Evolutionary conservation across 768 basidiomycete species (phyloP), one percentile per base, ranked within the genome.

Genomic region (Gymnopilus dilepis): DNA sequence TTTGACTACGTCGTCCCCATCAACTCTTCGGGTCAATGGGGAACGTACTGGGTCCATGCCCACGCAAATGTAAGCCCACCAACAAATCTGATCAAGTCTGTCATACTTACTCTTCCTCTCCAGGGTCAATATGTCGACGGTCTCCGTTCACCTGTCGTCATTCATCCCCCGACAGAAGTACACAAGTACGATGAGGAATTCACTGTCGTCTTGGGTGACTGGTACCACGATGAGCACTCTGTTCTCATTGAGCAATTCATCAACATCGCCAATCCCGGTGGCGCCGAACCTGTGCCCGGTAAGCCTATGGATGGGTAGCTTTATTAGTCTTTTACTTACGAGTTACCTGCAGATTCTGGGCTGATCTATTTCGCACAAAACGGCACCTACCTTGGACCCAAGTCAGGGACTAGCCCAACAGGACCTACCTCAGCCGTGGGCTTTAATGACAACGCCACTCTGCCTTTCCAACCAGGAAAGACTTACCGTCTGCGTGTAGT

Each of bases 111-210:
- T 58, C 12, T 45, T n/a, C 19, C 4, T 30, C 6, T 30, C 42
- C 26, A 89, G 86, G 92, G 94, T 19, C 92, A 95, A 80, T 97
- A 97, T 68, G 90, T 92, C 50, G 96, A 99, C 67, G 96, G 97
- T 21, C 82, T 99, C 1, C 89, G 95, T n/a, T 82, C 94, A 0
- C 94, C 96, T 0, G 72, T 97, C 45, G 70, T 96, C 51, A 84
- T 98, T 52, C 91, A 91, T 68, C 87, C 89, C 4, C 74, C 80
- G 1, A 79, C 77, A 56, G 90, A 91, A 74, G 81, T 77, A 19
- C 84, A 94, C 72, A 65, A 74, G 64, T 98, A 97, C 73, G 95
- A 98, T 73, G 92, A 90, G 26, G 97, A 98, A 66, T 95, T 86
- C 76, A 96, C 92, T 19, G 79, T 99, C 65, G 71, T 95, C 60